Evolutionary conservation across 495 filamentous ascomycete genomes (phyloP), one percentile per base, ranked within the genome.

Genomic region (Geopyxis carbonaria): DNA sequence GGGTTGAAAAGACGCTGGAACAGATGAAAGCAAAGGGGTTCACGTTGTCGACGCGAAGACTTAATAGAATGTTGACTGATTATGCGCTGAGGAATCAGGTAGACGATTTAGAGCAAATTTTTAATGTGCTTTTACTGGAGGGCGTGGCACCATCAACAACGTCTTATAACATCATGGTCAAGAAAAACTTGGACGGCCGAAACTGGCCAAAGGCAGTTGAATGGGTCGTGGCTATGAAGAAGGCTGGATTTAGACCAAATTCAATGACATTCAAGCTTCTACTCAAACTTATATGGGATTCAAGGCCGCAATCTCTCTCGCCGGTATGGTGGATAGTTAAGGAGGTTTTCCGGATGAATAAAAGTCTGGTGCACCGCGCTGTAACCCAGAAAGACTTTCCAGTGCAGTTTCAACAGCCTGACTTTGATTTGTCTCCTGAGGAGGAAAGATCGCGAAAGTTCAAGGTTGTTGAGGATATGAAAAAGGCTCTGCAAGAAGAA

Each of bases 101-200:
- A 0, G 8, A 25, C 7, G 47, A 38, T 11, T 21, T 42, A 4
- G 47, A 51, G 34, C 30, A 23, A 14, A 55, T 56, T 27, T 55
- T 56, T 36, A 25, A 55, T 15, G 35, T 42, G 13, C 45, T 55
- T 37, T 29, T 35, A 22, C 19, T 35, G 10, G 22, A 38, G 16
- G 51, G 34, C 11, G 30, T 40, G n/a, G 22, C 29, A 3, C 51
- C 47, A 2, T 16, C 47, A 14, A 21, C 23, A 8, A 40, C 23
- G 11, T 47, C 52, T 14, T 56, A 42, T 35, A 56, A 56, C 34
- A 47, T 56, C 31, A 51, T 56, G 51, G 33, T 55, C 38, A 21
- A 49, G 13, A 37, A 46, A 16, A 49, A 42, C 20, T 27, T 45
- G 5, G 31, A 25, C 8, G 31, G 29, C 16, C 28, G 39, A 20